Base-by-base conservation (phyloP, 1,284 basidiomycete genomes). In the Austroboletus sp. region DNA sequence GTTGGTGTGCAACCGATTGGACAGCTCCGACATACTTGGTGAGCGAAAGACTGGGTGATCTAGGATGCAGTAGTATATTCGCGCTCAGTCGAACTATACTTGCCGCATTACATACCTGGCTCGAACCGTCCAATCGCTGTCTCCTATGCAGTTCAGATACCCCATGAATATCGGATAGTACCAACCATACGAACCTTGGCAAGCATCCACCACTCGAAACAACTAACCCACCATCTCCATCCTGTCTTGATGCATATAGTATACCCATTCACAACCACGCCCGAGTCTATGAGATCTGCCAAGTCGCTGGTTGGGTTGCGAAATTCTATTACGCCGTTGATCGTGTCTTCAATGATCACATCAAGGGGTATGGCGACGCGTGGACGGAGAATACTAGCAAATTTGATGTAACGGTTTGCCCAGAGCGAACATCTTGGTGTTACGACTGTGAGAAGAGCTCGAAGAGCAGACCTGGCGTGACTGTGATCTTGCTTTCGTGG, bases 371-470 rank as follows among this genome's bases (percentile, higher is more conserved):
- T 41, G 16, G 43, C n/a, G 26, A 66, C 39, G 3, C 33, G 27
- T 3, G 52, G 43, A 27, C 35, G 36, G 11, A 33, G 15, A 44
- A 42, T 29, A 3, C 54, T 56, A 27, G 66, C 63, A 12, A 68
- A 46, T 13, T 53, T 25, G 35, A 60, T 54, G 42, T 71, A 70
- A 12, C 49, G 55, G 5, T 41, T 40, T 8, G 70, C 66, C 68
- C 68, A 70, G 40, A 63, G 48, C 17, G 70, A 71, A 30, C 57
- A 59, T 0, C 60, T 62, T 6, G 68, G 70, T 3, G 53, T 54
- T 17, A 70, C 25, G 45, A 71, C 45, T 5, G 61, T 48, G 39
- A 63, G 57, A 30, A 70, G 55, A 21, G 66, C 62, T 45, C 49
- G 51, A 13, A 70, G 60, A 35, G 61, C 49, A n/a, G 33, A 42